Base-by-base conservation (phyloP, 805 yeast species). In the Metschnikowia henanensis region DNA sequence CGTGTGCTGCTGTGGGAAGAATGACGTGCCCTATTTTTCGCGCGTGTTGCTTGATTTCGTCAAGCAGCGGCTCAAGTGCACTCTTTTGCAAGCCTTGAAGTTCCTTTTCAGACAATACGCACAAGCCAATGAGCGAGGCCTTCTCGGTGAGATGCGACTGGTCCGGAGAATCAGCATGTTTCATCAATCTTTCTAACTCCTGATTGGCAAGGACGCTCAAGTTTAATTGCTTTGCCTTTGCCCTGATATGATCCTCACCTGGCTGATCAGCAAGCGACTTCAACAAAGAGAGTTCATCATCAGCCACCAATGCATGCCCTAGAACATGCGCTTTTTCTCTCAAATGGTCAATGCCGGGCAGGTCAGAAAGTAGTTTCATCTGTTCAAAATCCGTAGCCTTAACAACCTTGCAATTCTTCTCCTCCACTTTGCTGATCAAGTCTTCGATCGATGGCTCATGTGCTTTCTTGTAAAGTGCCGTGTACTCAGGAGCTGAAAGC, bases 401-500 rank as follows among this genome's bases (percentile, higher is more conserved):
- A 13, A 51, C 37, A 30, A 51, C 15, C 13, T 40, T 41, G 19
- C 36, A 23, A 7, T 33, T 29, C 20, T 43, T 49, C 10, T 42
- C 44, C 4, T 35, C 43, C 6, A 63, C 61, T 21, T 50, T 51
- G 6, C 33, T 4, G 0, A 39, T 15, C 26, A 63, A 36, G 9
- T 51, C 49, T 13, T 58, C 56, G 6, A 56, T 23, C 0, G 60
- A 31, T 17, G 75, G 75, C 8, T 61, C 62, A 43, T 61, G 47
- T 0, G 71, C 73, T 10, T 56, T 48, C 25, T 53, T 60, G 53
- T 28, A 51, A 30, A 71, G 55, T 17, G 56, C 52, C 18, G 72
- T 58, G 37, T 65, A 68, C 44, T 70, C 75, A 1, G 44, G 32
- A 42, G 60, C 58, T 1, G 61, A 39, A 35, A 70, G 53, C 2